Conservation (phyloP, 2,329 filamentous ascomycete species). For the Colletotrichum higginsianum region DNA sequence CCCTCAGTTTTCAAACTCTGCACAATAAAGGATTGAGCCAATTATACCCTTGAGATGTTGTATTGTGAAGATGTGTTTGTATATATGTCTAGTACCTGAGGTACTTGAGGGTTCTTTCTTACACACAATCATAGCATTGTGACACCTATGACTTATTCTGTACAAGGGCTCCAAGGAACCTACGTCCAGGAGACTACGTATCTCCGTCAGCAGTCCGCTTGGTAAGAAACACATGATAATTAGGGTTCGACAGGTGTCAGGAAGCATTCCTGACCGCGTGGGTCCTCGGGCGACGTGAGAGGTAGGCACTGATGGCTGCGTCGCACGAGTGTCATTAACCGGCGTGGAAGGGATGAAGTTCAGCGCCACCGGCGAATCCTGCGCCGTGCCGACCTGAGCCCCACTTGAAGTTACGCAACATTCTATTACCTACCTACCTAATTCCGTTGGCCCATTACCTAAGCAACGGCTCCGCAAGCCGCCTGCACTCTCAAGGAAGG, state of each 20-base stretch:
- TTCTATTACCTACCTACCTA: background rate
- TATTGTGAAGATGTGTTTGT: background rate
- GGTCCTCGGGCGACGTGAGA: constrained; percentile 10
- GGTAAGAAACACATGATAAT: background rate
- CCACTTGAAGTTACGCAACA: constrained; percentile 11
- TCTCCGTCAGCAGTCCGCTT: background rate
- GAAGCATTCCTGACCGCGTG: constrained; percentile 16
- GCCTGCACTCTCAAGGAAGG: constrained; percentile 2
- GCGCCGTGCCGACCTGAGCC: constrained; percentile 17
- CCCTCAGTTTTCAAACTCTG: background rate
- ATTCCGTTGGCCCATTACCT: background rate
- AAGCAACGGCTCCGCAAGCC: constrained; percentile 1
- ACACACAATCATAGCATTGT: constrained; percentile 3
- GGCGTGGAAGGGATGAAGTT: constrained; percentile 40
- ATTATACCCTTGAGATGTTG: background rate
- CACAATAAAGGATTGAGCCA: background rate
- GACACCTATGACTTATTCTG: background rate
- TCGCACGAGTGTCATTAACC: constrained; percentile 26
- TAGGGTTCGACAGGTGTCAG: constrained; percentile 13
- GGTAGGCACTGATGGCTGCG: constrained; percentile 4
- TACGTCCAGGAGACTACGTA: background rate
- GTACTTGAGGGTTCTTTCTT: background rate
- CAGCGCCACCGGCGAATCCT: constrained; percentile 10
- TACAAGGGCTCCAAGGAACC: background rate
- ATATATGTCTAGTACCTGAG: too few species aligned